Percentiles rank a stretch among this genome's conserved stretches.
phyloP scores from a whole-genome alignment of 768 basidiomycete genomes.

The Suillus sp. region DNA sequence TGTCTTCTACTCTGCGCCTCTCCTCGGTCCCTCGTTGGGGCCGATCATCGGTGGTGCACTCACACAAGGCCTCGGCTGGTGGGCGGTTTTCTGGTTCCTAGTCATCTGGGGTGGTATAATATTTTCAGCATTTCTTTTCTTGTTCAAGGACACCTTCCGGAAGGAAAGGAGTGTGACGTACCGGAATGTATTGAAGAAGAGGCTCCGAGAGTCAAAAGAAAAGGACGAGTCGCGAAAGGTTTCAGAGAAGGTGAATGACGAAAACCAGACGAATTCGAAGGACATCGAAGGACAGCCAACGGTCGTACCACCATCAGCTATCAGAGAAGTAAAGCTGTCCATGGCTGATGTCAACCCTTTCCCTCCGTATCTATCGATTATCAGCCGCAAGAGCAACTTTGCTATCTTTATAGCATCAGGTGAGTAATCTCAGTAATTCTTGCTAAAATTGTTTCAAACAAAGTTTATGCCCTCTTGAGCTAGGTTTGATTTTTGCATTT shows the following conservation, averaged over 20 bases:
- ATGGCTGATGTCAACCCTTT: conserved; percentile 74
- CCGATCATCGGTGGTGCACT: conserved; percentile 72
- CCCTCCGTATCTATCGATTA: conserved; percentile 56
- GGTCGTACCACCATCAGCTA: conserved; percentile 17
- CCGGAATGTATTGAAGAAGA: conserved; percentile 59
- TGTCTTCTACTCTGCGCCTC: conserved; percentile 77
- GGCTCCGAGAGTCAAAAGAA: conserved; percentile 31
- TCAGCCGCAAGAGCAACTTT: conserved; percentile 68
- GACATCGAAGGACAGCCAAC: conserved; percentile 23
- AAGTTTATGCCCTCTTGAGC: conserved; percentile 5
- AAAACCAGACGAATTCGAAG: conserved; percentile 16
- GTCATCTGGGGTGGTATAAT: conserved; percentile 58
- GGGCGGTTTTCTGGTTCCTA: conserved; percentile 85
- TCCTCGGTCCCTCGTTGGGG: conserved; percentile 68
- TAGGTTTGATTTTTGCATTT: conserved; percentile 74
- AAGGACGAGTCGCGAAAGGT: conserved; percentile 22
- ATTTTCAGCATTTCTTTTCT: conserved; percentile 56
- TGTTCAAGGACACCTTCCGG: conserved; percentile 84
- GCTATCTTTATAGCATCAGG: conserved; percentile 47
- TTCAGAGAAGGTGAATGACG: conserved; percentile 8
- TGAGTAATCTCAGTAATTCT: conserved; percentile 16
- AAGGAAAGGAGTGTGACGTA: conserved; percentile 81
- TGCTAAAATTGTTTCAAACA: conserved; percentile 4
- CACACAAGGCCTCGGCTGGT: conserved; percentile 72
- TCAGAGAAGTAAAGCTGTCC: conserved; percentile 50